Conservation (phyloP, 2,329 filamentous ascomycete genomes). For the Blastomyces parvus region DNA sequence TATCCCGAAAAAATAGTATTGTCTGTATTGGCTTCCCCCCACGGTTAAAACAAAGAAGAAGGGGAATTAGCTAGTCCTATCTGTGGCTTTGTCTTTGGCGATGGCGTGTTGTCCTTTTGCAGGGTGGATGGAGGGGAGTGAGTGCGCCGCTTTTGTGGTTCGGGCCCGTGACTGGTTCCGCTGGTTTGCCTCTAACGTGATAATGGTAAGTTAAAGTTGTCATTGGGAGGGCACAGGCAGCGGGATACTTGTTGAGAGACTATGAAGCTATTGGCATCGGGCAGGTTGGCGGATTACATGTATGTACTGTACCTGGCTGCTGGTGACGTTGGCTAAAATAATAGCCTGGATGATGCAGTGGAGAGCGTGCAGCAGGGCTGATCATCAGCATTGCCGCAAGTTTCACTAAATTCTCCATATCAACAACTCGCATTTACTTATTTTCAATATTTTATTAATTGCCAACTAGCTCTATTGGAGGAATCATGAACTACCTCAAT, state of each 20-base stretch:
- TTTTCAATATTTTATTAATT: no score
- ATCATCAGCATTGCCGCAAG: no score
- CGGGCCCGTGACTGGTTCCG: constrained; percentile 3
- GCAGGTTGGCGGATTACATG: background rate
- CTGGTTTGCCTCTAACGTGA: no score
- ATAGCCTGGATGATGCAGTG: background rate
- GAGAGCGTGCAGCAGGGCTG: no score
- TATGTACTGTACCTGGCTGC: no score
- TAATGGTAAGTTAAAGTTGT: no score
- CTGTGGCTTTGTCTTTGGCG: background rate
- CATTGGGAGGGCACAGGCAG: no score
- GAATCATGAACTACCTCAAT: no score
- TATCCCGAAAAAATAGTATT: background rate
- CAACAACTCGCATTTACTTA: no score
- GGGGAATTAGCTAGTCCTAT: background rate
- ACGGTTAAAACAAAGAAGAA: background rate
- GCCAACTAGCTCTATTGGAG: no score
- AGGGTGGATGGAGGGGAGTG: background rate
- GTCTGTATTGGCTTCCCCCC: background rate
- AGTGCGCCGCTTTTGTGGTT: background rate
- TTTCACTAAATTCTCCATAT: no score
- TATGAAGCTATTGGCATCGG: background rate
- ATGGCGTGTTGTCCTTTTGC: no score
- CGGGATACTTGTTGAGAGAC: background rate
- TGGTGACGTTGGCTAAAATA: background rate